These are phyloP conservation scores for Thelonectria discophora DNA, from an alignment of 2,329 filamentous ascomycete genomes.

Conservation along the genomic window DNA sequence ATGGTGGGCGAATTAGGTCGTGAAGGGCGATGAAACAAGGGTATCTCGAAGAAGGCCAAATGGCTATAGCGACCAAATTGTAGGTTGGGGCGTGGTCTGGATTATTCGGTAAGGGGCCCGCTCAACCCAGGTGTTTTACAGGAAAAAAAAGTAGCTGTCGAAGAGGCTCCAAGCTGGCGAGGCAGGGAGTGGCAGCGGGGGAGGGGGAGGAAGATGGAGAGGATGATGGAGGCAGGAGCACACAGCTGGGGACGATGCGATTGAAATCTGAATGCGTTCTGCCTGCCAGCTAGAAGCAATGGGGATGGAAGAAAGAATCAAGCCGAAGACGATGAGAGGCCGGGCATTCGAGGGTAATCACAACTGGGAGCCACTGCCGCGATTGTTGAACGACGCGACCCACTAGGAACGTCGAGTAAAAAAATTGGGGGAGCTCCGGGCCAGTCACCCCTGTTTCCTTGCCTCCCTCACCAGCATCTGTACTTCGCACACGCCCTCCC, in stretches of 20 bases:
- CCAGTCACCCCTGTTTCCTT: constrained; percentile 32
- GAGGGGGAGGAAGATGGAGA: constrained; percentile 33
- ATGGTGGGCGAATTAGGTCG: constrained; percentile 64
- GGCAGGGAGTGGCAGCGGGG: constrained; percentile 37
- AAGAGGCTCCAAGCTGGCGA: constrained; percentile 38
- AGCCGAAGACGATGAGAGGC: constrained; percentile 23
- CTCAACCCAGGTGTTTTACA: constrained; percentile 38
- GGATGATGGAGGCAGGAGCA: constrained; percentile 38
- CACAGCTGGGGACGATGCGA: constrained; percentile 37
- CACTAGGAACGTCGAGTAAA: constrained; percentile 45
- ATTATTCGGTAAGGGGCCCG: constrained; percentile 37
- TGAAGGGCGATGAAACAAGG: constrained; percentile 39
- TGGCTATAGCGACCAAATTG: constrained; percentile 36
- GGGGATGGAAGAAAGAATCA: constrained; percentile 35
- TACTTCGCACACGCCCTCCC: constrained; percentile 21
- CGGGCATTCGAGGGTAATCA: constrained; percentile 38
- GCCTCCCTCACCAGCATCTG: constrained; percentile 19
- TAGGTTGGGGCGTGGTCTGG: constrained; percentile 39
- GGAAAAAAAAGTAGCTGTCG: constrained; percentile 38
- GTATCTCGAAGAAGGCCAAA: constrained; percentile 43
- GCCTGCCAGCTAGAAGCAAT: constrained; percentile 42
- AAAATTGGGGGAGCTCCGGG: constrained; percentile 47
- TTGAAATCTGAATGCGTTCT: constrained; percentile 41
- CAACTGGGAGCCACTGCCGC: constrained; percentile 39
- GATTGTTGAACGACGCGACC: constrained; percentile 50